These are phyloP conservation scores for Termitomyces sp. DNA, from an alignment of 768 basidiomycete genomes.

Conservation along the genomic window DNA sequence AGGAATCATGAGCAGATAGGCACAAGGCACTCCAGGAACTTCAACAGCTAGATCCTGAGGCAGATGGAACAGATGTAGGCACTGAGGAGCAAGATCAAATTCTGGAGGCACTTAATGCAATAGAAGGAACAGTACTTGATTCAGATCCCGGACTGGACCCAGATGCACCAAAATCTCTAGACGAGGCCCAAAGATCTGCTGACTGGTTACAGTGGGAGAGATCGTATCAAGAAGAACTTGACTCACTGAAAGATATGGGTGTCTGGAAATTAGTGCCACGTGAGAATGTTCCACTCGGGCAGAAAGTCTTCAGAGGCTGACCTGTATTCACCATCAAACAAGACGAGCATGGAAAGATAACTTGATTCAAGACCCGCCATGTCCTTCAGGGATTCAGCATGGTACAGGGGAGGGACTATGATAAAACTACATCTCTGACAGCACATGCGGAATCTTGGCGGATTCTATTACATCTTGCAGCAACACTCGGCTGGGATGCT, in stretches of 20 bases:
- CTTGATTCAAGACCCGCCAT: conserved; percentile 22
- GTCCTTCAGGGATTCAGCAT: conserved; percentile 31
- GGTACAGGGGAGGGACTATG: neutral
- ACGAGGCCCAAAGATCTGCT: conserved; percentile 11
- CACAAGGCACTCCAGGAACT: neutral
- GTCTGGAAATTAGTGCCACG: neutral
- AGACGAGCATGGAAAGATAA: conserved; percentile 15
- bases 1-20: neutral
- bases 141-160: neutral
- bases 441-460: neutral
- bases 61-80: neutral
- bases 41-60: neutral
- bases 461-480: conserved; percentile 17
- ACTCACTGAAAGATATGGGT: neutral
- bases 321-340: conserved; percentile 18
- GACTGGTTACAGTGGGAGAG: conserved; percentile 7
- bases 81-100: neutral
- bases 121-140: neutral
- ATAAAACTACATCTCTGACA: neutral
- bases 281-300: conserved; percentile 8
- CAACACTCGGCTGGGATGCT: conserved; percentile 26
- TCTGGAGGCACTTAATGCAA: neutral
- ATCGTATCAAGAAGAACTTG: neutral
- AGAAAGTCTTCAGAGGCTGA: conserved; percentile 15
- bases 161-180: neutral